Base-by-base conservation (phyloP, 495 filamentous ascomycete genomes). In the Xylaria palmicola region DNA sequence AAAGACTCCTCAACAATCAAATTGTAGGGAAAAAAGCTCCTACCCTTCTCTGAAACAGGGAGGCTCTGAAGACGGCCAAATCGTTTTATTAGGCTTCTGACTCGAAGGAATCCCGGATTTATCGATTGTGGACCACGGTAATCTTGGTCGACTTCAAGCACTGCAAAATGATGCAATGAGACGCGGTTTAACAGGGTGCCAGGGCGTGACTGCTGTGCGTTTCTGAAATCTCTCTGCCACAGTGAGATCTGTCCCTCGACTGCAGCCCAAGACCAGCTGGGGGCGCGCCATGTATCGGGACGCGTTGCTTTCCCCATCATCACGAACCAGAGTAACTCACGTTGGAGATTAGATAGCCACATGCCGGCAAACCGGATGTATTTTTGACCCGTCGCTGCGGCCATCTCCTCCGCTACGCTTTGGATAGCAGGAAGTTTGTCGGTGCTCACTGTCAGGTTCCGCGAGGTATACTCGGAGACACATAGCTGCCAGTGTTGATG, bases 391-490 rank as follows among this genome's bases (percentile, higher is more conserved):
- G 48, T 49, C 34, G 17, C n/a, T 17, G 22, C 43, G 45, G 43
- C 30, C 63, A 65, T 65, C 43, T 62, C 59, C 13, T 29, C 27
- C 32, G 50, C 61, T 45, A 67, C 52, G 5, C 65, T 62, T 40
- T 58, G 50, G 7, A 67, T 45, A 17, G 65, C 65, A 27, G 57
- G 45, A 41, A 67, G 62, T 24, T 62, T 67, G 37, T 67, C 65
- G 26, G 20, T 32, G 7, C 27, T 30, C 1, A 58, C 44, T 9
- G 62, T 67, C 36, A 67, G 56, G 9, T 48, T 22, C 4, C 47
- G 36, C 24, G 36, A 56, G 26, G 49, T 55, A 27, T 67, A 67
- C 22, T 50, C 26, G 32, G 27, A 45, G 37, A 67, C 51, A 6
- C 58, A 30, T 2, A 50, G 10, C 32, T 34, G 49, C 65, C 65